Evolutionary conservation across 495 filamentous ascomycete species (phyloP).

Genomic region (Penicillium coffeae): DNA sequence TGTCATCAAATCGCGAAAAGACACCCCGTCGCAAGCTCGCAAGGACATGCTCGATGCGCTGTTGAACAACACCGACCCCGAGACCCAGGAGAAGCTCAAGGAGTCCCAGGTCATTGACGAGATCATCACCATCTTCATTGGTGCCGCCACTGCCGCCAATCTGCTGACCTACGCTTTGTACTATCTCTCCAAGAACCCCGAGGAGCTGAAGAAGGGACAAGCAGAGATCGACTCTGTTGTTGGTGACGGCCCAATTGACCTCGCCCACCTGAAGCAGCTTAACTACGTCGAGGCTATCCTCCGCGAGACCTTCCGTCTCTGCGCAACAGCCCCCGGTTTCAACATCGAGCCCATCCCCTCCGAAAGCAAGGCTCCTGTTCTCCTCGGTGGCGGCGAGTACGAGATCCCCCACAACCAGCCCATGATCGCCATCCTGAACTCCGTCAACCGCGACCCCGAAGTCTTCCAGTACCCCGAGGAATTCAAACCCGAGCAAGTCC

Average conservation of each 20-base stretch:
- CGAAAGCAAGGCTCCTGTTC: constrained; percentile 38
- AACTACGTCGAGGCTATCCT: constrained; percentile 64
- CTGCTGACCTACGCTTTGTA: constrained; percentile 43
- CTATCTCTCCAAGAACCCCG: constrained; percentile 41
- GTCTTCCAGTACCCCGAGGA: constrained; percentile 61
- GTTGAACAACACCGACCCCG: constrained; percentile 60
- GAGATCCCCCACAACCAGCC: constrained; percentile 54
- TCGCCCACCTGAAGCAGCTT: constrained; percentile 61
- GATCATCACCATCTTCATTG: constrained; percentile 52
- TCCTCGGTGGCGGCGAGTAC: constrained; percentile 64
- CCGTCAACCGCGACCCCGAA: constrained; percentile 64
- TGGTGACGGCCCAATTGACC: constrained; percentile 27
- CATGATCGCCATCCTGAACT: constrained; percentile 59
- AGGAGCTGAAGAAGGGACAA: constrained; percentile 29
- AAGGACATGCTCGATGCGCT: constrained; percentile 70
- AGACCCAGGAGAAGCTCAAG: constrained; percentile 59
- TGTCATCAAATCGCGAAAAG: constrained; percentile 50
- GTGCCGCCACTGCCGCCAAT: constrained; percentile 42
- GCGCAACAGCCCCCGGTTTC: constrained; percentile 61
- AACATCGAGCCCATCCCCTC: constrained; percentile 51
- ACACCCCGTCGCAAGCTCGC: constrained; percentile 46
- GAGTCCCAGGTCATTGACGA: constrained; percentile 65
- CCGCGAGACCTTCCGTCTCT: constrained; percentile 68
- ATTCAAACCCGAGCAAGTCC: constrained; percentile 68
- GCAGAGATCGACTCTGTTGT: constrained; percentile 42